Evolutionary conservation across 2,329 filamentous ascomycete genomes (phyloP), one percentile per base, ranked within the genome.

Genomic region (Cladosporium cucumerinum): DNA sequence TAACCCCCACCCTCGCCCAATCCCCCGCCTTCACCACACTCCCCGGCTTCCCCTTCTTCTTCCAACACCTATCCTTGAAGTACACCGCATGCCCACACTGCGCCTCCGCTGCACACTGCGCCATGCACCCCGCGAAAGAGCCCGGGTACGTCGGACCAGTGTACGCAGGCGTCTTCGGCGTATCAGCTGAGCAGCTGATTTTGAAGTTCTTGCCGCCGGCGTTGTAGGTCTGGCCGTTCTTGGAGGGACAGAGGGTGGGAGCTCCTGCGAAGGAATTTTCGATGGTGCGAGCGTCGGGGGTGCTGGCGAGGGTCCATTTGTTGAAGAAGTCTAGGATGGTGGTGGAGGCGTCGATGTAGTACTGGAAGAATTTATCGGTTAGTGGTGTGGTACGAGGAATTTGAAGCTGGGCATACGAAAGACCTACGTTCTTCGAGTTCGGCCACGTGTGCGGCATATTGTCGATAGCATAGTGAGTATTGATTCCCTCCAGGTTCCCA

Each of bases 381-480:
- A 54, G 26, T 54, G 10, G 2, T 26, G 25, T 16, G 51, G 16
- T 36, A 28, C 26, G 25, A 48, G 8, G 28, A 32, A 2, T 10
- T 32, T 4, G 2, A n/a, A 5, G 26, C 28, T 26, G 57, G 5
- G 3, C 5, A 11, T 28, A 55, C 6, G 48, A 48, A 16, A 48
- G 39, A 39, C 52, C 48, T 32, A 51, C 61, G 21, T 61, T 51
- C 16, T 30, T 39, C 14, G 39, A 51, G 16, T 43, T 76, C 2
- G 76, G 76, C 78, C 77, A 80, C 16, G 73, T 69, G 64, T 79
- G 78, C 11, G 67, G 69, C 34, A 78, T 39, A 23, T 77, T 77
- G 14, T 68, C 72, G 51, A 75, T 72, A 26, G 69, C 70, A 65
- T 78, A 78, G 60, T 79, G 77, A 18, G 75, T 71, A 3, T 77